Evolutionary conservation across 495 filamentous ascomycete species (phyloP).

Genomic region (Podospora didyma): DNA sequence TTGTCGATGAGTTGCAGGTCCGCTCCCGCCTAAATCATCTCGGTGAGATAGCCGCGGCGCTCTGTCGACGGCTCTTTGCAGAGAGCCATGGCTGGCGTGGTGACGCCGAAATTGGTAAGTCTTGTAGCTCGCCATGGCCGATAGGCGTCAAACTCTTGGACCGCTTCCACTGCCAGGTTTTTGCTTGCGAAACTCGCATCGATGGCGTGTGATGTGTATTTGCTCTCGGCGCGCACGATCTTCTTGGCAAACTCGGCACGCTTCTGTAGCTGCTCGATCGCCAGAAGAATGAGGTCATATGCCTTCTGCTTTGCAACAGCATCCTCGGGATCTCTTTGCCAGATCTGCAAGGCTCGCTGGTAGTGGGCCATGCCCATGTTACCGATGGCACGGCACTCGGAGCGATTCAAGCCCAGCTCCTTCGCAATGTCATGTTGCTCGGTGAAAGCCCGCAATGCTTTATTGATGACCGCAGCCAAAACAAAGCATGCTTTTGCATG

Average conservation of each 20-base stretch:
- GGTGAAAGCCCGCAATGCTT: slow-evolving; percentile 4
- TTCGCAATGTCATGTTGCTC: slow-evolving; percentile 24
- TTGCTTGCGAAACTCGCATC: not conserved
- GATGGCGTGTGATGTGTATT: no score
- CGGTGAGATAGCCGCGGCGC: slow-evolving; percentile 21
- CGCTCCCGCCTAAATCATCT: slow-evolving; percentile 24
- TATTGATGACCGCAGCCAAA: no score
- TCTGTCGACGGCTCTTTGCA: slow-evolving; percentile 32
- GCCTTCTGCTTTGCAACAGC: not conserved
- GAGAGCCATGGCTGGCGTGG: slow-evolving; percentile 27
- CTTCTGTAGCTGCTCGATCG: not conserved
- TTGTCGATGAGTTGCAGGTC: slow-evolving; percentile 23
- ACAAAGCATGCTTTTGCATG: no score
- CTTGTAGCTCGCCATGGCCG: no score
- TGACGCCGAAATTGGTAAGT: not conserved
- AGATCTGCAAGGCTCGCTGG: slow-evolving; percentile 15
- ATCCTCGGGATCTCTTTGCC: not conserved
- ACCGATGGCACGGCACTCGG: slow-evolving; percentile 30
- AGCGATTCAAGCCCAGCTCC: slow-evolving; percentile 8
- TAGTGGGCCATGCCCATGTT: slow-evolving; percentile 34
- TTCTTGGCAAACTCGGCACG: no score
- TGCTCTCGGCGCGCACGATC: no score
- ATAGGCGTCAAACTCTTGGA: no score
- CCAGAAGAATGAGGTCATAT: not conserved
- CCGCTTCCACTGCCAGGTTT: no score